Evolutionary conservation across 768 basidiomycete genomes (phyloP).

Genomic region (Suillus subaureus): DNA sequence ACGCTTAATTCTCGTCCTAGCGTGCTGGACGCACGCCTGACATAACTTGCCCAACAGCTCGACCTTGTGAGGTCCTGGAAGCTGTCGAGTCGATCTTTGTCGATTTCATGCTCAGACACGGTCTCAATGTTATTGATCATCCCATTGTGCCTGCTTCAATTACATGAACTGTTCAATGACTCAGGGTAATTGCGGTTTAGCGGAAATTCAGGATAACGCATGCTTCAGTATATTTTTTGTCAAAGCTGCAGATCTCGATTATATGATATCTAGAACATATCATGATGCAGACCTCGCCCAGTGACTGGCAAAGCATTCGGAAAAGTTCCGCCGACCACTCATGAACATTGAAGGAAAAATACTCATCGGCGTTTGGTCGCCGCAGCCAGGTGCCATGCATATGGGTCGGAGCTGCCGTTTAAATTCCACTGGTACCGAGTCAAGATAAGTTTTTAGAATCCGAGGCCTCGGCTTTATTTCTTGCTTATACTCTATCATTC

Average conservation of each 20-base stretch:
- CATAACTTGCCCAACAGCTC: constrained; percentile 59
- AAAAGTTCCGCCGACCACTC: no score
- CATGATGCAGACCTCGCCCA: no score
- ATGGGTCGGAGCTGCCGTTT: no score
- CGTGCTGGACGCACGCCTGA: constrained; percentile 65
- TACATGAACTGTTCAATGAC: constrained; percentile 37
- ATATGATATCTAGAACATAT: constrained; percentile 22
- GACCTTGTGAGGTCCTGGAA: constrained; percentile 66
- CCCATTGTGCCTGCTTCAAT: constrained; percentile 33
- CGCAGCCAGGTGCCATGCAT: constrained; percentile 9
- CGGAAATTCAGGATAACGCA: no score
- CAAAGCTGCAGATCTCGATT: constrained; percentile 38
- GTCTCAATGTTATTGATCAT: constrained; percentile 37
- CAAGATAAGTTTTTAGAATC: constrained; percentile 36
- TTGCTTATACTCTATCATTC: background rate
- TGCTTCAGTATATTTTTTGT: constrained; percentile 30
- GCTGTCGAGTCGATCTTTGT: constrained; percentile 43
- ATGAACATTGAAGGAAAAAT: no score
- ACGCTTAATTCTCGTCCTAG: constrained; percentile 33
- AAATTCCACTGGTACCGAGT: constrained; percentile 38
- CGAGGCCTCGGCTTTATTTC: background rate
- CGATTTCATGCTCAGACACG: constrained; percentile 38
- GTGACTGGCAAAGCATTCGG: no score
- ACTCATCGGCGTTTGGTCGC: no score
- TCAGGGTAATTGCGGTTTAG: constrained; percentile 20